Evolutionary conservation across 2,329 filamentous ascomycete genomes (phyloP), one percentile per base, ranked within the genome.

Genomic region (Colletotrichum tofieldiae): DNA sequence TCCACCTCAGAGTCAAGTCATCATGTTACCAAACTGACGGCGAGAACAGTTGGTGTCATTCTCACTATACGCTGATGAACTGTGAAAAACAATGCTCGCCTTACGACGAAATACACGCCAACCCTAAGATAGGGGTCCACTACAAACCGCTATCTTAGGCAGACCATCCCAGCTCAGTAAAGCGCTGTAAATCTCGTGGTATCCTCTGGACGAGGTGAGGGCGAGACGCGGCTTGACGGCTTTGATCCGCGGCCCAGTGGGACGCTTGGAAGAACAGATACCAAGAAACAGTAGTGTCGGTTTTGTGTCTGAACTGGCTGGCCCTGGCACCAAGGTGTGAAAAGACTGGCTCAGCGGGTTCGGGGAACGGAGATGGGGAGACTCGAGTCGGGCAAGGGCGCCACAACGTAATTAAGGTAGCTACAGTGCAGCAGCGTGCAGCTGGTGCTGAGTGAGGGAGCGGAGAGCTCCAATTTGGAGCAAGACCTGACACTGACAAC

Each of bases 181-280:
- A 47, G 59, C 65, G 70, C 70, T 72, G 65, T 65, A 69, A 69
- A 72, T 72, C 70, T 72, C 65, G 65, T 69, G 67, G 54, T 65
- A 69, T 69, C 32, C 65, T 59, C 39, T 51, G 52, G 43, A 23
- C 37, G 45, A 55, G 47, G 12, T 29, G 45, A 55, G 47, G n/a
- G 39, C 18, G 59, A 47, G 56, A 32, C 56, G 59, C n/a, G 51
- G 64, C 41, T 29, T 62, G 26, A 66, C 32, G 47, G 56, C 54
- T 55, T 35, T 51, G 55, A 29, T 43, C 37, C 62, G 59, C 51
- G 59, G 47, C 12, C 54, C 59, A 61, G 65, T 69, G 52, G 59
- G 58, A 69, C 49, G 20, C 54, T 32, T 32, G 37, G 47, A 8
- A 23, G 45, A 47, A 54, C 32, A 54, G 23, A 37, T 59, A 49